phyloP scores from a whole-genome alignment of 2,329 filamentous ascomycete genomes.

The Fusarium transvaalense region DNA sequence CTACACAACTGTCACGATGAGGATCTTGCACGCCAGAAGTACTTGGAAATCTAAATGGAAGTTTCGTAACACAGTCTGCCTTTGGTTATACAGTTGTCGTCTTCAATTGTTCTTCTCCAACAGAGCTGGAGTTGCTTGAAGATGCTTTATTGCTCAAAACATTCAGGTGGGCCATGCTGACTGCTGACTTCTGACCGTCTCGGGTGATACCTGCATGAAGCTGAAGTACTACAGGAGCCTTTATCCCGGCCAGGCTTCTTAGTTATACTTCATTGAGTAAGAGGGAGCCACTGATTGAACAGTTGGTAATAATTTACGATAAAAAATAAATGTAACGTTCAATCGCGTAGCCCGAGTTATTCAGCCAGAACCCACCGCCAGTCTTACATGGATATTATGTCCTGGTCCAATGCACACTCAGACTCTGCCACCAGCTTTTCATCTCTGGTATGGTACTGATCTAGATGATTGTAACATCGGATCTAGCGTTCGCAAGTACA shows the following conservation, averaged over 20 bases:
- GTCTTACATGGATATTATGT: not conserved
- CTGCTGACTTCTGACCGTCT: not conserved
- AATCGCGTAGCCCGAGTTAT: not conserved
- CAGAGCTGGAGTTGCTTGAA: not conserved
- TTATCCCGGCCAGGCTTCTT: not conserved
- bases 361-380: not conserved
- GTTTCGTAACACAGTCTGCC: not conserved
- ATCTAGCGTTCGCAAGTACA: too few species aligned
- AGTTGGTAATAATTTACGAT: accelerated
- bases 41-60: not conserved
- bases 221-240: not conserved
- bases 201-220: not conserved
- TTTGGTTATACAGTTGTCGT: not conserved
- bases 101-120: accelerated
- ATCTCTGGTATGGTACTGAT: too few species aligned
- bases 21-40: accelerated
- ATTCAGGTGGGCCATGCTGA: not conserved
- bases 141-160: not conserved
- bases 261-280: too few species aligned
- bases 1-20: not conserved
- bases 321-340: too few species aligned
- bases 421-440: too few species aligned
- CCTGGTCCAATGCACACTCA: too few species aligned
- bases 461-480: too few species aligned
- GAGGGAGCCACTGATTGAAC: not conserved